These are phyloP conservation scores for Carex kokanica DNA, from an alignment of 176 grass and related monocot species.

Conservation along the genomic window DNA sequence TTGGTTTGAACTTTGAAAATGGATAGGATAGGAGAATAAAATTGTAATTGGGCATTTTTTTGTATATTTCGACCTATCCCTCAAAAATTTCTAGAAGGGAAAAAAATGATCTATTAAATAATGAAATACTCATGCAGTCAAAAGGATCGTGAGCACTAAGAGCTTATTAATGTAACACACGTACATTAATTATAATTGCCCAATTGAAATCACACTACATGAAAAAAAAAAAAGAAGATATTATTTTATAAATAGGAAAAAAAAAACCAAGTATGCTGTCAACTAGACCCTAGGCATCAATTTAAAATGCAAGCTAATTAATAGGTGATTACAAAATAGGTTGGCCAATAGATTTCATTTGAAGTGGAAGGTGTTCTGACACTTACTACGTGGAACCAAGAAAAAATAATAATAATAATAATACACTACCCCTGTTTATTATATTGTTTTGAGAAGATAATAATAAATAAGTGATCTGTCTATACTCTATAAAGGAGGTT, in stretches of 20 bases:
- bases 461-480: conserved; percentile 2
- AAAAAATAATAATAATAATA: not conserved
- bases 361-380: conserved; percentile 18
- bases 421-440: not conserved
- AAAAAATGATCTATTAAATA: not conserved
- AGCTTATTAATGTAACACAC: not conserved
- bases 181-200: not conserved
- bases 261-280: not conserved
- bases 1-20: too few relatives aligned
- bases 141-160: not conserved
- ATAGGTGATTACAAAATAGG: not conserved
- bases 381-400: conserved; percentile 2
- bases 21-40: too few relatives aligned
- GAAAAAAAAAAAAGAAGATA: not conserved
- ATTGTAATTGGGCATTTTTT: too few relatives aligned
- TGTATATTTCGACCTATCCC: too few relatives aligned
- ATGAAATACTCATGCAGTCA: not conserved
- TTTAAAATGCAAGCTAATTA: conserved; percentile 17
- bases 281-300: conserved; percentile 6
- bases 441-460: conserved; percentile 1
- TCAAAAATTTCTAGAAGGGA: too few relatives aligned
- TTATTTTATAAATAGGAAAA: not conserved
- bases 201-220: not conserved
- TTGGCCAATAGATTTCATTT: not conserved
- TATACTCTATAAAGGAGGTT: not conserved